Evolutionary conservation across 306 rosid genomes (phyloP).

Genomic region (Quercus parvula): DNA sequence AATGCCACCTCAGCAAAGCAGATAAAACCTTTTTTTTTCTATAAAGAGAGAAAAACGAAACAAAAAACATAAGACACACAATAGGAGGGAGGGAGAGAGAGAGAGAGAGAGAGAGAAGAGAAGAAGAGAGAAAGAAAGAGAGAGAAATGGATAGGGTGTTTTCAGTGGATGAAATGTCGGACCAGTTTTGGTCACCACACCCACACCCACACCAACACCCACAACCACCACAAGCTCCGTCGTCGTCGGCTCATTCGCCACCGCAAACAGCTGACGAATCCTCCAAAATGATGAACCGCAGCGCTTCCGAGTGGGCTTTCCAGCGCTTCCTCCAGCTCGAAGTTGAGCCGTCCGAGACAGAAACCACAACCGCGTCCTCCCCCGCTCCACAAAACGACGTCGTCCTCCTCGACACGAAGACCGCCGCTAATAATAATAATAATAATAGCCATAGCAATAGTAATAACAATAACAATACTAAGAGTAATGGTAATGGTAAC

Average conservation of each 20-base stretch:
- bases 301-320: slow-evolving; percentile 91
- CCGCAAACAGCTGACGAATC: slow-evolving; percentile 8
- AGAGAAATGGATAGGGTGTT: slow-evolving; percentile 73
- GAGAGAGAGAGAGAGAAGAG: not conserved
- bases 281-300: slow-evolving; percentile 73
- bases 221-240: slow-evolving; percentile 3
- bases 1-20: not conserved
- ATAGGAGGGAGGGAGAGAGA: not conserved
- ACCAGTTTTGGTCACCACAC: slow-evolving; percentile 53
- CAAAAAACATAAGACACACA: not conserved
- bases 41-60: not conserved
- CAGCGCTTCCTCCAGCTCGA: slow-evolving; percentile 59
- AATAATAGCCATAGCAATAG: too few species aligned
- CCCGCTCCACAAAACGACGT: slow-evolving; percentile 23
- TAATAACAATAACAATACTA: too few species aligned
- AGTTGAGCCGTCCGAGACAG: slow-evolving; percentile 16
- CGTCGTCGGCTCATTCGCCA: too few species aligned
- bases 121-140: not conserved
- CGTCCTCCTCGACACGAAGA: slow-evolving; percentile 34
- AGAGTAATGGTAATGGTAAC: too few species aligned
- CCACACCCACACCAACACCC: not conserved
- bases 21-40: not conserved
- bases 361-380: slow-evolving; percentile 8
- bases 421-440: not conserved
- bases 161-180: slow-evolving; percentile 73